phyloP scores from a whole-genome alignment of 768 basidiomycete species.

The Pleurotus salmoneostramineus region DNA sequence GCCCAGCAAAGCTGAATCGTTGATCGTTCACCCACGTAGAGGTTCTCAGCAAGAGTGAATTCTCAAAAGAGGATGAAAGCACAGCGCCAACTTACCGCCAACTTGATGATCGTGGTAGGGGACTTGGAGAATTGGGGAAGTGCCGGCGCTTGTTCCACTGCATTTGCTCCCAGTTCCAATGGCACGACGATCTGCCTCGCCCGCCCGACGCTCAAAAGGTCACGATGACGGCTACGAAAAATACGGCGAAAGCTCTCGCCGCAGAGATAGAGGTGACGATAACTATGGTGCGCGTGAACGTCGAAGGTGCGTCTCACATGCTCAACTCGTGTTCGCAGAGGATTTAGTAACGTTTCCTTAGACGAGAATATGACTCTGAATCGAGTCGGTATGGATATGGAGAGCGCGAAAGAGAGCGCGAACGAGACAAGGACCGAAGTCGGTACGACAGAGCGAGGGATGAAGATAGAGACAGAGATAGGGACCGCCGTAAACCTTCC shows the following conservation, averaged over 20 bases:
- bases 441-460: conserved; percentile 15
- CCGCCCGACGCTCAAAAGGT: conserved; percentile 1
- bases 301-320: background rate
- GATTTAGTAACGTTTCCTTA: too few relatives aligned
- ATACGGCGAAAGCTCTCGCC: conserved; percentile 7
- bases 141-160: background rate
- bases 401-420: conserved; percentile 13
- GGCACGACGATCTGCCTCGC: conserved; percentile 1
- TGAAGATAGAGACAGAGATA: conserved; percentile 24
- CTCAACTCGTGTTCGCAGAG: background rate
- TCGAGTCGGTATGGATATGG: conserved; percentile 7
- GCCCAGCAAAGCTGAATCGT: too few relatives aligned
- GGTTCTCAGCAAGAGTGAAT: too few relatives aligned
- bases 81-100: too few relatives aligned
- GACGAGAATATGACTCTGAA: background rate
- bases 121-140: background rate
- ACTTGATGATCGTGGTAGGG: too few relatives aligned
- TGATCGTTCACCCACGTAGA: too few relatives aligned
- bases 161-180: background rate
- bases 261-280: background rate
- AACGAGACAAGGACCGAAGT: conserved; percentile 11
- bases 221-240: background rate
- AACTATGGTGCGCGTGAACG: background rate
- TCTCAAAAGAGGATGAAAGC: too few relatives aligned
- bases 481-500: conserved; percentile 25